These are phyloP conservation scores for Paecilomyces fulvus DNA, from an alignment of 2,329 filamentous ascomycete genomes.

Conservation along the genomic window DNA sequence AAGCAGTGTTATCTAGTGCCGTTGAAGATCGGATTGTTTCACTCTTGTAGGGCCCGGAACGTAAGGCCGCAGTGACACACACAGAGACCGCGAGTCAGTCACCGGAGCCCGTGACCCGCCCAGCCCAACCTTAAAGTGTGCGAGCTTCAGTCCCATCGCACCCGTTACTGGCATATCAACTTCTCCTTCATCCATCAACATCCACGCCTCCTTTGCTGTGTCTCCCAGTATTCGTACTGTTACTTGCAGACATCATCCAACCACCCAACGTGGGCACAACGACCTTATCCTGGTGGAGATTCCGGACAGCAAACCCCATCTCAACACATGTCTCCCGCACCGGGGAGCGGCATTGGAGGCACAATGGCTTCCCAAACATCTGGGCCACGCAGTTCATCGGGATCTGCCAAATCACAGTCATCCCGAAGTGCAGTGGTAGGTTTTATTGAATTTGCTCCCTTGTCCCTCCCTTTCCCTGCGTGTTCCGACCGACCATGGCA, in stretches of 20 bases:
- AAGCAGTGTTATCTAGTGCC: neutral
- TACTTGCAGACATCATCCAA: constrained; percentile 12
- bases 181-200: neutral
- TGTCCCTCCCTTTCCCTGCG: neutral
- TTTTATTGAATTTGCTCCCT: constrained; percentile 14
- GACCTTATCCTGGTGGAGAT: constrained; percentile 57
- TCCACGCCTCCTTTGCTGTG: neutral
- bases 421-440: constrained; percentile 53
- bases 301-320: constrained; percentile 42
- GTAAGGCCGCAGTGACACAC: neutral
- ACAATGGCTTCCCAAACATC: constrained; percentile 47
- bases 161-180: neutral
- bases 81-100: neutral
- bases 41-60: no score
- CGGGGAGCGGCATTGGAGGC: constrained; percentile 41
- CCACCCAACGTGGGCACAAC: constrained; percentile 41
- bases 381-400: constrained; percentile 56
- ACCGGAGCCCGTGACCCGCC: neutral
- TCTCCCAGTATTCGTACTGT: neutral
- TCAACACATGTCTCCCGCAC: constrained; percentile 18
- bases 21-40: neutral
- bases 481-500: neutral
- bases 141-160: neutral
- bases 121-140: neutral
- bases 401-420: constrained; percentile 54